Percentiles rank a stretch among this genome's conserved stretches.
Evolutionary conservation across 192 early-diverging fungal genomes (phyloP).

Genomic region (Rhizoclosmatium sp.): DNA sequence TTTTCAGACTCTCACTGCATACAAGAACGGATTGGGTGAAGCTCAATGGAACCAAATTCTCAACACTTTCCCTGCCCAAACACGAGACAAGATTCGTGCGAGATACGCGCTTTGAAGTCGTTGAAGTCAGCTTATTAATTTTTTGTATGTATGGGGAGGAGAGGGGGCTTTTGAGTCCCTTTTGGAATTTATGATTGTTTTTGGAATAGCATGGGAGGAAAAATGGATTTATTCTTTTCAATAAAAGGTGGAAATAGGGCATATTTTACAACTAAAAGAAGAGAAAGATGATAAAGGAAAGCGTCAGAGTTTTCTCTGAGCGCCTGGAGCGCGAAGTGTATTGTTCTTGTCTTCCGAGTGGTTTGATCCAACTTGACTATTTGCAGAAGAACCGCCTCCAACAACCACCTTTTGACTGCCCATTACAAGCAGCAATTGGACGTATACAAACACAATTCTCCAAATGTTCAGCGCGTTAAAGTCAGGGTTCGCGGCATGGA

Average conservation of each 20-base stretch:
- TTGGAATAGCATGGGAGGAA: too few species aligned
- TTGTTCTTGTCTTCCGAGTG: too few species aligned
- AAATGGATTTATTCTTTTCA: too few species aligned
- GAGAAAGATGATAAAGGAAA: too few species aligned
- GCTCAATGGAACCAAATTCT: conserved; percentile 61
- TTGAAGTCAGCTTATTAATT: not conserved
- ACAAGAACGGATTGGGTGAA: conserved; percentile 69
- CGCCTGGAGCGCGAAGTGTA: not conserved
- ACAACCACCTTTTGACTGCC: conserved; percentile 21
- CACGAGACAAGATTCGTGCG: conserved; percentile 31
- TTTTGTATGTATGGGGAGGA: not conserved
- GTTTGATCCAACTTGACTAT: not conserved
- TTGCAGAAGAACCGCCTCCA: not conserved
- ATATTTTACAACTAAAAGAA: too few species aligned
- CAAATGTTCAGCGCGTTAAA: conserved; percentile 21
- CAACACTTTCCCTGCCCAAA: conserved; percentile 18
- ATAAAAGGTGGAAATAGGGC: too few species aligned
- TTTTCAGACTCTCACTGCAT: conserved; percentile 66
- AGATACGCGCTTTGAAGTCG: conserved; percentile 15
- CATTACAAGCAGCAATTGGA: conserved; percentile 21
- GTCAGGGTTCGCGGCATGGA: not conserved
- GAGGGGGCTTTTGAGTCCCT: not conserved
- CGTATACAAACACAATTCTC: conserved; percentile 31
- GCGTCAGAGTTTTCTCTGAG: too few species aligned
- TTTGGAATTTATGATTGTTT: not conserved